phyloP scores from a whole-genome alignment of 177 flowering plant species.

The Vitis hybrid region DNA sequence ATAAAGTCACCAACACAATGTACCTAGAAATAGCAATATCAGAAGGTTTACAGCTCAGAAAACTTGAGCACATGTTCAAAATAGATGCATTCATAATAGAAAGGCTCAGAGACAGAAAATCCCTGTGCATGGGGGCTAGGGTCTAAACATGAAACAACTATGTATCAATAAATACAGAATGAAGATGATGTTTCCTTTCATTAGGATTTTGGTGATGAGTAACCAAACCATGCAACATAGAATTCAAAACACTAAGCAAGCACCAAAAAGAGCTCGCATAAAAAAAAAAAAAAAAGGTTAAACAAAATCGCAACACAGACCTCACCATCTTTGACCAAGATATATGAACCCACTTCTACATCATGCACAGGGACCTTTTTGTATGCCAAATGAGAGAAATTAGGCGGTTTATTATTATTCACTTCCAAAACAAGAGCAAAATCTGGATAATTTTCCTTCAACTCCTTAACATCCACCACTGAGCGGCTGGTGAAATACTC shows the following conservation, averaged over 20 bases:
- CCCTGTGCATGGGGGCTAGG: too few relatives aligned
- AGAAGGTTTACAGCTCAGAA: too few relatives aligned
- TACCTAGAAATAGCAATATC: background rate
- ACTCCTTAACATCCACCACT: conserved; percentile 85
- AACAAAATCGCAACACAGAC: conserved; percentile 45
- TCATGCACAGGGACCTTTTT: conserved; percentile 77
- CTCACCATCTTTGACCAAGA: conserved; percentile 98
- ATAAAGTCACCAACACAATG: background rate
- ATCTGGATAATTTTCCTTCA: conserved; percentile 93
- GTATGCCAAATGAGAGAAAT: conserved; percentile 63
- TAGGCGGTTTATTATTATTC: conserved; percentile 40
- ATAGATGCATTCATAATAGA: too few relatives aligned
- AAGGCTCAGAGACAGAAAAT: too few relatives aligned
- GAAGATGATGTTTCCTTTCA: too few relatives aligned
- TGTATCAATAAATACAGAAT: too few relatives aligned
- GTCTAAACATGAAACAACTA: too few relatives aligned
- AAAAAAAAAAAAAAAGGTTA: background rate
- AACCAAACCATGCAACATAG: too few relatives aligned
- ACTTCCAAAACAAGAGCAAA: conserved; percentile 76
- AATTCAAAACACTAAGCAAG: background rate
- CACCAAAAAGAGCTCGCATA: background rate
- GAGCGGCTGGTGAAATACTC: conserved; percentile 97
- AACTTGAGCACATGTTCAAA: too few relatives aligned
- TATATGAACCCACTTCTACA: conserved; percentile 74
- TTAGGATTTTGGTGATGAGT: too few relatives aligned